These are phyloP conservation scores for Picochlorum sp. DNA, from an alignment of 139 green algal genomes.

Conservation along the genomic window DNA sequence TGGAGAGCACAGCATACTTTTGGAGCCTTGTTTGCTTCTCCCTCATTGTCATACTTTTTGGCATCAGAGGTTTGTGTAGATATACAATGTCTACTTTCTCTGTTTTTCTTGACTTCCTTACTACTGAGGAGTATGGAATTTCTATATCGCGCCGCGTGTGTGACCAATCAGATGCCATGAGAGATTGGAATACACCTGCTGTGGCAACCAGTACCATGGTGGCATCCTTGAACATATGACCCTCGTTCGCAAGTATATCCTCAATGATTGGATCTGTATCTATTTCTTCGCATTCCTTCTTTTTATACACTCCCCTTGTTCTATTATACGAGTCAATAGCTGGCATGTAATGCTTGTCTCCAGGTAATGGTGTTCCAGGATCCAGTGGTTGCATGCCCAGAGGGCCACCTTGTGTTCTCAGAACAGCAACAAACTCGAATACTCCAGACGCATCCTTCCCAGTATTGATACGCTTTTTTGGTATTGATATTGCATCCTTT, in stretches of 20 bases:
- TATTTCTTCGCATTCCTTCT: too few relatives aligned
- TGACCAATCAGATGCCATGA: too few relatives aligned
- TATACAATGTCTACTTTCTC: neutral
- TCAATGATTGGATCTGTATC: too few relatives aligned
- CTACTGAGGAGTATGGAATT: too few relatives aligned
- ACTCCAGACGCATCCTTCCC: neutral
- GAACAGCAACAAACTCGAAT: neutral
- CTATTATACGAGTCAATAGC: neutral
- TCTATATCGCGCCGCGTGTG: too few relatives aligned
- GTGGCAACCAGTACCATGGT: too few relatives aligned
- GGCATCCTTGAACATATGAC: too few relatives aligned
- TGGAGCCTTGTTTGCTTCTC: constrained; percentile 25
- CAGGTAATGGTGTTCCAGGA: neutral
- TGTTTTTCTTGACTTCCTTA: too few relatives aligned
- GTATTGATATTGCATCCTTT: neutral
- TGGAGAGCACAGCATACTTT: constrained; percentile 28
- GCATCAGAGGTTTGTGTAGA: constrained; percentile 24
- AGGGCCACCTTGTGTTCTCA: neutral
- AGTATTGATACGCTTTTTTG: neutral
- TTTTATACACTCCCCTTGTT: too few relatives aligned
- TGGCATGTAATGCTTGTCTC: neutral
- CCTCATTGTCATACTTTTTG: constrained; percentile 4
- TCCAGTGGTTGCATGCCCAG: too few relatives aligned
- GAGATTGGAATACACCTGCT: too few relatives aligned
- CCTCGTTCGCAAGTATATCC: too few relatives aligned